Conservation (phyloP, 352 stramenopile species). For the Phytopythium delawarense region DNA sequence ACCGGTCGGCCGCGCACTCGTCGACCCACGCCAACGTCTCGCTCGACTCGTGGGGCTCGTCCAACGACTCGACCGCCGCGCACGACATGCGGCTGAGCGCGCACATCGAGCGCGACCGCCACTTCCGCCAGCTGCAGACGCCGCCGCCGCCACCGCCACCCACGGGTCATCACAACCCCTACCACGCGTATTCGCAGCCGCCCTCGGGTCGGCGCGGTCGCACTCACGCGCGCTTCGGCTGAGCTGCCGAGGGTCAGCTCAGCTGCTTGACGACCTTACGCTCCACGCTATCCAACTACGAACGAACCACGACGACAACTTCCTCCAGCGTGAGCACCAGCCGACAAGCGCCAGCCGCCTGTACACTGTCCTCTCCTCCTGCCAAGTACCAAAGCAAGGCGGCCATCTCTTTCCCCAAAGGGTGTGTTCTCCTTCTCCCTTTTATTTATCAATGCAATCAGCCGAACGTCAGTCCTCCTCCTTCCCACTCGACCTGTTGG, state of each 20-base stretch:
- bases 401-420: background rate
- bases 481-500: background rate
- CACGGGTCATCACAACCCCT: background rate
- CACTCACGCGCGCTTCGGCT: conserved; percentile 19
- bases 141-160: background rate
- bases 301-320: background rate
- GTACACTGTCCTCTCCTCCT: background rate
- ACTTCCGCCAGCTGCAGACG: conserved; percentile 21
- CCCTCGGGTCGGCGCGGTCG: conserved; percentile 15
- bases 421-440: background rate
- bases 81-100: conserved; percentile 7
- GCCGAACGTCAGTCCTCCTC: background rate
- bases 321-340: background rate
- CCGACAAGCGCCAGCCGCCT: conserved; percentile 1
- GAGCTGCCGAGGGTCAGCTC: too few species aligned
- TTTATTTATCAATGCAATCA: conserved; percentile 3
- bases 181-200: conserved; percentile 10
- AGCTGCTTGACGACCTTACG: background rate
- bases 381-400: conserved; percentile 2
- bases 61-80: conserved; percentile 14
- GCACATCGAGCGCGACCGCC: conserved; percentile 19
- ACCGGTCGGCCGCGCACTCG: conserved; percentile 29
- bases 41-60: conserved; percentile 33
- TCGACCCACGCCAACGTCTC: conserved; percentile 38
- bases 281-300: background rate